Percentiles rank a stretch among this genome's conserved stretches.
These are phyloP conservation scores for Lentinula detonsa DNA, from an alignment of 768 basidiomycete species.

Conservation along the genomic window DNA sequence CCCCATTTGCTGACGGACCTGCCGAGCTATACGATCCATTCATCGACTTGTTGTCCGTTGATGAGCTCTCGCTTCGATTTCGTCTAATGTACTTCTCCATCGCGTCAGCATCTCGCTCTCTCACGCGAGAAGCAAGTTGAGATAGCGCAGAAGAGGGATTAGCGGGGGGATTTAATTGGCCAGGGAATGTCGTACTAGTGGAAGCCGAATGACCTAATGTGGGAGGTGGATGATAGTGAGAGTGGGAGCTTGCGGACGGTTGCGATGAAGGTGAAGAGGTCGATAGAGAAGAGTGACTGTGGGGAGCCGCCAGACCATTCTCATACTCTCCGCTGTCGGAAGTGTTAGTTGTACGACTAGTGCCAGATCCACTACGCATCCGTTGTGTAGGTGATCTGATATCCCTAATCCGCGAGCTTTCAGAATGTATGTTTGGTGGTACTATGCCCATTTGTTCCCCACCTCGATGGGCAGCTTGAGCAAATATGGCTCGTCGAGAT, in stretches of 20 bases:
- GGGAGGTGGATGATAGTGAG: background rate
- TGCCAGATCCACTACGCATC: constrained; percentile 77
- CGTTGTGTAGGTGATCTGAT: constrained; percentile 36
- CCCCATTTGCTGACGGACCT: constrained; percentile 47
- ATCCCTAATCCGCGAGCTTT: constrained; percentile 40
- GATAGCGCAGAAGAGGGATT: constrained; percentile 43
- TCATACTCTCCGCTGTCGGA: constrained; percentile 70
- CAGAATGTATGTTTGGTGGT: constrained; percentile 34
- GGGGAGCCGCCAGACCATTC: constrained; percentile 31
- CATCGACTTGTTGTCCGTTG: constrained; percentile 65
- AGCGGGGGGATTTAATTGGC: constrained; percentile 21
- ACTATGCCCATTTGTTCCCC: constrained; percentile 49
- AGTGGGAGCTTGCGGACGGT: constrained; percentile 28
- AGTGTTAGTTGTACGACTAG: constrained; percentile 69
- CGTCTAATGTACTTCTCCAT: constrained; percentile 82
- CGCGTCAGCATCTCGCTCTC: constrained; percentile 80
- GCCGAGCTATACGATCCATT: constrained; percentile 48
- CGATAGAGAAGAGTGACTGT: constrained; percentile 49
- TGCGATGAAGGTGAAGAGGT: constrained; percentile 61
- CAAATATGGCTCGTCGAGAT: constrained; percentile 61
- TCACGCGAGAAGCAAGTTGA: constrained; percentile 75
- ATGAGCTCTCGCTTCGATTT: constrained; percentile 79
- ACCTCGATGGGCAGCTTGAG: constrained; percentile 66
- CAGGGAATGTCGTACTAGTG: constrained; percentile 4
- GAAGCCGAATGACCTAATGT: constrained; percentile 1